Percentiles rank a stretch among this genome's conserved stretches.
Conservation (phyloP, 176 grass and related monocot species). For the Rhynchospora pubera region DNA sequence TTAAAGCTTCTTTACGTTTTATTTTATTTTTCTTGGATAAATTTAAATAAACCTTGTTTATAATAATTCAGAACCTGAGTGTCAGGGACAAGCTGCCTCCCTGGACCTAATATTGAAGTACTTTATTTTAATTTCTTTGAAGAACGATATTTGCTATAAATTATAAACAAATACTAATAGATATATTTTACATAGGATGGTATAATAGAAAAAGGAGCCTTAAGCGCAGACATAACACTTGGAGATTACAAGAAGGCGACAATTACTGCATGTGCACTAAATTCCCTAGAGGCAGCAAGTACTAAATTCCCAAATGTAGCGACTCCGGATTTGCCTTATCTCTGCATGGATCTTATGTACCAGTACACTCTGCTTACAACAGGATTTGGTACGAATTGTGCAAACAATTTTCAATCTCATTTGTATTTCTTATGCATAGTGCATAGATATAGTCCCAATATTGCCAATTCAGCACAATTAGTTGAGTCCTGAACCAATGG, state of each 20-base stretch:
- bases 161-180: too few species aligned
- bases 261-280: not conserved
- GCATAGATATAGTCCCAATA: not conserved
- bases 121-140: too few species aligned
- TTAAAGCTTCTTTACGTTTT: too few species aligned
- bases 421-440: not conserved
- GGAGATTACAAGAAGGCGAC: conserved; percentile 3
- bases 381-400: conserved; percentile 33
- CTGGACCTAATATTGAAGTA: too few species aligned
- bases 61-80: too few species aligned
- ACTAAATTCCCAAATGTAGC: not conserved
- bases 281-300: conserved; percentile 9
- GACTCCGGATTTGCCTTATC: conserved; percentile 16
- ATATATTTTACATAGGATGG: not conserved
- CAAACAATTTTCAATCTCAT: not conserved
- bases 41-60: too few species aligned
- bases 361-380: conserved; percentile 48
- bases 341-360: conserved; percentile 49
- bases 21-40: too few species aligned
- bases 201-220: not conserved
- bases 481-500: too few species aligned
- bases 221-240: not conserved
- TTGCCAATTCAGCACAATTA: too few species aligned
- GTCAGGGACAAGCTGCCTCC: too few species aligned
- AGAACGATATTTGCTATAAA: too few species aligned